These are phyloP conservation scores for Erodium maritimum DNA, from an alignment of 345 rosid genomes.

Conservation along the genomic window DNA sequence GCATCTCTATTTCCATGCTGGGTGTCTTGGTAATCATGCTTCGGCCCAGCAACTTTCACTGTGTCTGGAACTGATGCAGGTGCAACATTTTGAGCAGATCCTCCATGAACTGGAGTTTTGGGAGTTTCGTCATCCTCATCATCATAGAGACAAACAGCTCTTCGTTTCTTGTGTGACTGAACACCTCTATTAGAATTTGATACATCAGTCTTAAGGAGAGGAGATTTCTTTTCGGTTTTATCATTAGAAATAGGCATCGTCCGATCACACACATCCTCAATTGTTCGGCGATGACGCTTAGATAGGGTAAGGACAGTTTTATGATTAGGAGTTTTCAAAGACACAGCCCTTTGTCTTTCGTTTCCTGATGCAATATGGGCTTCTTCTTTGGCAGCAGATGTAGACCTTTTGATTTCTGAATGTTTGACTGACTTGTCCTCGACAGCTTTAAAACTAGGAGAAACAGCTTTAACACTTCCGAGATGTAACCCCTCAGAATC, in stretches of 20 bases:
- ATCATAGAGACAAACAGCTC: slow-evolving; percentile 58
- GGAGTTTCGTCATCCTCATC: slow-evolving; percentile 58
- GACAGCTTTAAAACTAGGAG: slow-evolving; percentile 17
- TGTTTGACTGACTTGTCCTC: slow-evolving; percentile 23
- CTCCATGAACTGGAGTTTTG: slow-evolving; percentile 81
- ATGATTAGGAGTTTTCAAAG: slow-evolving; percentile 32
- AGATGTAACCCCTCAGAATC: slow-evolving; percentile 19
- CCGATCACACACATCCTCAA: slow-evolving; percentile 53
- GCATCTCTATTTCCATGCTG: slow-evolving; percentile 22
- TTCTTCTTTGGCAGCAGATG: slow-evolving; percentile 22
- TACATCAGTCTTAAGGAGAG: slow-evolving; percentile 24
- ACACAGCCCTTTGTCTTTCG: slow-evolving; percentile 20
- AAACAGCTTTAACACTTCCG: slow-evolving; percentile 21
- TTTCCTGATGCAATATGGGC: slow-evolving; percentile 31
- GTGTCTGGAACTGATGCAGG: slow-evolving; percentile 15
- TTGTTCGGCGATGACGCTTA: slow-evolving; percentile 42
- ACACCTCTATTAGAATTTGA: slow-evolving; percentile 21
- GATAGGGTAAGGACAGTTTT: slow-evolving; percentile 44
- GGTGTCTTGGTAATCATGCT: slow-evolving; percentile 16
- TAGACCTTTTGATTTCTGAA: slow-evolving; percentile 14
- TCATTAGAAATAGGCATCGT: slow-evolving; percentile 27
- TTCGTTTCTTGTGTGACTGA: slow-evolving; percentile 50
- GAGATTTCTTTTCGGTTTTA: slow-evolving; percentile 28
- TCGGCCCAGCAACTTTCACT: slow-evolving; percentile 20
- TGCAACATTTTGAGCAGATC: slow-evolving; percentile 23